These are phyloP conservation scores for Pseudoperonospora humuli DNA, from an alignment of 352 stramenopile genomes.

Conservation along the genomic window DNA sequence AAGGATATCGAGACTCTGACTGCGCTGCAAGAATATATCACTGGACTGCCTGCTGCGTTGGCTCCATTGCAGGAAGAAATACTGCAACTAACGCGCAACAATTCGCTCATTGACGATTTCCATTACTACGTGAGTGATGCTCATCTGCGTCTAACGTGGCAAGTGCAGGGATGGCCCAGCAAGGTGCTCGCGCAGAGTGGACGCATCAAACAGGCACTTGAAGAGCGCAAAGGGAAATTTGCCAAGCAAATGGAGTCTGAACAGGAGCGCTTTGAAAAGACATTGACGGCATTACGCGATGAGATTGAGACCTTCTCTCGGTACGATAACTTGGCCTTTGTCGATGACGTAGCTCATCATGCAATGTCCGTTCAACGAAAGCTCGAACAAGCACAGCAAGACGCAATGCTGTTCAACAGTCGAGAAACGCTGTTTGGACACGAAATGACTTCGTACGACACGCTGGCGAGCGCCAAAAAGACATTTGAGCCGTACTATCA, in stretches of 20 bases:
- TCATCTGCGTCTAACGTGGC: constrained; percentile 76
- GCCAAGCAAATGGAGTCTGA: too few relatives aligned
- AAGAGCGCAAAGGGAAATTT: too few relatives aligned
- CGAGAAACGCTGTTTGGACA: constrained; percentile 87
- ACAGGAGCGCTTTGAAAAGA: too few relatives aligned
- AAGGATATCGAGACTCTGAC: constrained; percentile 90
- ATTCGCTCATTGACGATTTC: constrained; percentile 77
- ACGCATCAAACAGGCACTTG: too few relatives aligned
- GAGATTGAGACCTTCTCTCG: too few relatives aligned
- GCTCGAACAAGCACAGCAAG: constrained; percentile 82
- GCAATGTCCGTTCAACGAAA: constrained; percentile 83
- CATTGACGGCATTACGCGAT: too few relatives aligned
- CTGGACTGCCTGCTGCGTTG: constrained; percentile 53
- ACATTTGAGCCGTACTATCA: constrained; percentile 93
- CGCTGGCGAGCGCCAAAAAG: constrained; percentile 83
- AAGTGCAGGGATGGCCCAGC: too few relatives aligned
- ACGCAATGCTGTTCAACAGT: constrained; percentile 89
- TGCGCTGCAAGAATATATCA: constrained; percentile 84
- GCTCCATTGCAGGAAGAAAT: constrained; percentile 80
- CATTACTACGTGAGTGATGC: constrained; percentile 78
- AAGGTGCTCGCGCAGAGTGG: too few relatives aligned
- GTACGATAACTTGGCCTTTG: constrained; percentile 84
- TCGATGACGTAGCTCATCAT: constrained; percentile 84
- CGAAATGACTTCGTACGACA: constrained; percentile 86
- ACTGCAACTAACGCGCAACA: constrained; percentile 68